phyloP scores from a whole-genome alignment of 352 stramenopile genomes.

The Globisporangium rhizosaccharum region DNA sequence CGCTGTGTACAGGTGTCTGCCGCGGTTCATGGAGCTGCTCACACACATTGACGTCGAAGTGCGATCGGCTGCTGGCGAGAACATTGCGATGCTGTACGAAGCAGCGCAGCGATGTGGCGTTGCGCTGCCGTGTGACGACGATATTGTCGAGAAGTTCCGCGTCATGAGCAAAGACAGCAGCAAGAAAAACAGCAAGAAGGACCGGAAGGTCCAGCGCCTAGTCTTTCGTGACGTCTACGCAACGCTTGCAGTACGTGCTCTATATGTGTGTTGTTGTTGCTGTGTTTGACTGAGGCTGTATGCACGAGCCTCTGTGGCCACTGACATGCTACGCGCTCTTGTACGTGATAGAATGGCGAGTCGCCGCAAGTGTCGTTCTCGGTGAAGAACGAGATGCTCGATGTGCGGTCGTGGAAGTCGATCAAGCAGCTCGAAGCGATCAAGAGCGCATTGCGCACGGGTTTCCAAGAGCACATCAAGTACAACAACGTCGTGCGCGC shows the following conservation, averaged over 20 bases:
- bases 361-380: conserved; percentile 73
- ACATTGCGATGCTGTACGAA: conserved; percentile 83
- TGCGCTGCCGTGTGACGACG: conserved; percentile 46
- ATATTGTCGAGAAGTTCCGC: conserved; percentile 66
- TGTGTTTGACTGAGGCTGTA: conserved; percentile 2
- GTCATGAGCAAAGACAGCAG: conserved; percentile 85
- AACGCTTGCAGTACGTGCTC: conserved; percentile 53
- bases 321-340: conserved; percentile 20
- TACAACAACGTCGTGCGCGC: conserved; percentile 82
- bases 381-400: conserved; percentile 67
- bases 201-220: conserved; percentile 78
- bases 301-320: background rate
- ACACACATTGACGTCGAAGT: conserved; percentile 81
- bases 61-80: conserved; percentile 74
- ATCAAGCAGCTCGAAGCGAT: conserved; percentile 82
- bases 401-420: conserved; percentile 73
- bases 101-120: conserved; percentile 41
- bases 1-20: conserved; percentile 38
- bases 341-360: conserved; percentile 52
- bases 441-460: conserved; percentile 65
- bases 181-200: conserved; percentile 89
- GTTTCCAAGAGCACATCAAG: conserved; percentile 83
- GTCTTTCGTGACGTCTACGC: conserved; percentile 83
- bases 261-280: background rate
- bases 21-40: conserved; percentile 62